Base-by-base conservation (phyloP, 106 monocot genomes). In the Acanthochlamys bracteata region DNA sequence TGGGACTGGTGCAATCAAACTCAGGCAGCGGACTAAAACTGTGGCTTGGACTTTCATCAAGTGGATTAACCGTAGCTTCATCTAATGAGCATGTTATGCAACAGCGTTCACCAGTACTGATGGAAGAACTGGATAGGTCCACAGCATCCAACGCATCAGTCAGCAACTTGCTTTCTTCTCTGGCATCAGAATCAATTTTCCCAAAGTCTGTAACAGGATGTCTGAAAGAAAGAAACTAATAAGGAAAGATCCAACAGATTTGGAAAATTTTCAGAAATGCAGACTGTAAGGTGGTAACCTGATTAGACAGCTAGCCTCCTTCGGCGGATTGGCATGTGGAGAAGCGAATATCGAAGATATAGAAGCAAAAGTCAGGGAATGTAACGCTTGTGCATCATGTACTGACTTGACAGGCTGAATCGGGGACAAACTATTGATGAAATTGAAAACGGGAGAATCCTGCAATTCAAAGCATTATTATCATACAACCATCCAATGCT, bases 361-460 rank as follows among this genome's bases (percentile, higher is more conserved):
- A 22, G 83, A 72, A 57, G 80, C 66, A 66, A 76, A 76, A 68
- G 67, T 68, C 20, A 75, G 66, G 6, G 86, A 74, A 12, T 78
- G 83, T 64, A 76, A 83, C 58, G 83, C 52, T 39, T 86, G 86
- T 40, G 60, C 59, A 17, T 57, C 66, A 22, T 78, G 73, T 72
- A 62, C 43, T 63, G 85, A 81, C 73, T 81, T 86, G 33, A 86
- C 86, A 24, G 83, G 83, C 42, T 81, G 80, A 55, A 91, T 91
- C 49, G 90, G 90, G 51, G 90, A 91, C 39, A 91, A 71, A 57
- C 40, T 91, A 60, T 91, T 81, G 69, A 91, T 73, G 67, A 81
- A 91, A 69, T 65, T 86, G 73, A 83, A 91, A 16, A 86, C 80
- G 0, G 91, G 91, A 49, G 91, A 91, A 67, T 91, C 86, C 91